Base-by-base conservation (phyloP, 345 rosid genomes). In the Gossypium anomalum region DNA sequence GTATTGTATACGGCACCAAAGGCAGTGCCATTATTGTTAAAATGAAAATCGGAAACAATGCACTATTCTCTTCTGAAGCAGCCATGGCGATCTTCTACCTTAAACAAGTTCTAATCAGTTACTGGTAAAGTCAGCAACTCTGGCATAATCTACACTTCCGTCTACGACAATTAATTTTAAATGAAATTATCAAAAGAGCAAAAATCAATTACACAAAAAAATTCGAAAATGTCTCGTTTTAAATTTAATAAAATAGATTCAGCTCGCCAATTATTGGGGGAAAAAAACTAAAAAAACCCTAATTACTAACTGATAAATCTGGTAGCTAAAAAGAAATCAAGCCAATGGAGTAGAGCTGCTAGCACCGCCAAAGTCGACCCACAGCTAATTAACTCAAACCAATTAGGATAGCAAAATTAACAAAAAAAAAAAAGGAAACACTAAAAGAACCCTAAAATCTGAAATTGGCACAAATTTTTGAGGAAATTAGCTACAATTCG, bases 1-100 rank as follows among this genome's bases (percentile, higher is more conserved):
- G 78, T 66, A 93, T 73, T 0, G 98, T 96, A 59, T 92, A 93
- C 44, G 98, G 99, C 84, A 96, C 94, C 62, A 93, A 74, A 38
- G 98, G 97, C 72, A 93, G 83, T 44, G 98, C 97, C 97, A 93
- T 89, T 66, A 93, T 92, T 51, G 99, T 96, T 86, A 96, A 85
- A 72, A 96, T 89, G 77, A 96, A 96, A 78, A 93, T 96, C 5
- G 99, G 99, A 84, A 96, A 96, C 87, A 93, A 66, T 0, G 92
- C 86, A 76, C 94, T 83, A 72, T 79, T 96, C 88, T 96, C 99
- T 78, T 96, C 97, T 0, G 97, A 86, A 16, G 97, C 92, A 76
- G 97, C 98, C 98, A 95, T 95, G 73, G 65, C 27, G 19, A 84
- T 71, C 78, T 79, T 77, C 84, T 73, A 70, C 34, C 77, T 66